phyloP scores from a whole-genome alignment of 495 filamentous ascomycete genomes.

The Hyaloscypha finlandica region DNA sequence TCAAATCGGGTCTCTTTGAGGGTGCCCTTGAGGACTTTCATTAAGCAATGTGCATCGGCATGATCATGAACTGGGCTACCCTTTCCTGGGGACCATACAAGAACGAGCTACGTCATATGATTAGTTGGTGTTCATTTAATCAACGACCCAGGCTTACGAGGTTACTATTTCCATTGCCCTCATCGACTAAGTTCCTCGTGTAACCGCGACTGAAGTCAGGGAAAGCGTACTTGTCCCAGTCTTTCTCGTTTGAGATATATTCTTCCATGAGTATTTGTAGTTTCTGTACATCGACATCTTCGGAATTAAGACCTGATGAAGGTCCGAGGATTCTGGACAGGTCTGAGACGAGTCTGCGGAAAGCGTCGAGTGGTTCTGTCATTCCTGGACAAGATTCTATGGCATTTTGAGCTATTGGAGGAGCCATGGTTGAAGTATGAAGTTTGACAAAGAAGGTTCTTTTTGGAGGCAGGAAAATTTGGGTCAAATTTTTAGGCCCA shows the following conservation, averaged over 20 bases:
- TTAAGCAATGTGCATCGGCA: constrained; percentile 75
- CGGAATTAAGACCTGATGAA: constrained; percentile 76
- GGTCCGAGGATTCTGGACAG: constrained; percentile 73
- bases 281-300: constrained; percentile 71
- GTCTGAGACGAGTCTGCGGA: constrained; percentile 67
- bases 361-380: constrained; percentile 41
- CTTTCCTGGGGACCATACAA: constrained; percentile 91
- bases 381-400: not conserved
- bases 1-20: constrained; percentile 80
- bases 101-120: constrained; percentile 60
- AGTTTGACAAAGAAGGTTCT: not conserved
- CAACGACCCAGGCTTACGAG: constrained; percentile 53
- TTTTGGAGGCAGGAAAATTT: not conserved
- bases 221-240: constrained; percentile 75
- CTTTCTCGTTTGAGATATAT: constrained; percentile 64
- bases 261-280: constrained; percentile 68
- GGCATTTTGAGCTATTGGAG: constrained; percentile 11
- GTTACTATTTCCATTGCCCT: constrained; percentile 90
- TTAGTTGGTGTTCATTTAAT: not conserved
- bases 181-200: constrained; percentile 86
- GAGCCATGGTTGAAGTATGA: not conserved
- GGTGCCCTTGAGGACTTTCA: constrained; percentile 71
- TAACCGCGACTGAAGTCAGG: constrained; percentile 66
- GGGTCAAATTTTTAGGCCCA: not conserved
- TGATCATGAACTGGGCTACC: constrained; percentile 85